These are phyloP conservation scores for Pseudozyma hubeiensis DNA, from an alignment of 1,284 basidiomycete species.

Conservation along the genomic window DNA sequence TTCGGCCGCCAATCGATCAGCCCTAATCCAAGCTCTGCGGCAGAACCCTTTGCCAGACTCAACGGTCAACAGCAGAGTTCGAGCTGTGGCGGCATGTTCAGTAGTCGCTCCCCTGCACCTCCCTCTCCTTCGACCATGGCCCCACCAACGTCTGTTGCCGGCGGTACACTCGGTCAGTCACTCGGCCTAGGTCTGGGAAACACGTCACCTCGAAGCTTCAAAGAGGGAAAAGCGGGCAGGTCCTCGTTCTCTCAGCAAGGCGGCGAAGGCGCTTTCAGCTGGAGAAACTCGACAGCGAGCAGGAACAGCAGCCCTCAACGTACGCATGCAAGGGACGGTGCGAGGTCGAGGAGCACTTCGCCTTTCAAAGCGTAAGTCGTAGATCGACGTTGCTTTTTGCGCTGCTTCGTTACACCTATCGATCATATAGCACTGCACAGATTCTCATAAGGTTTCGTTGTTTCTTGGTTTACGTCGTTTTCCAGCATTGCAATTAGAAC, in stretches of 20 bases:
- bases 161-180: constrained; percentile 31
- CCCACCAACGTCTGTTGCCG: neutral
- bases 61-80: constrained; percentile 7
- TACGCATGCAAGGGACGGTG: neutral
- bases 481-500: no score
- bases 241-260: neutral
- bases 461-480: no score
- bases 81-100: neutral
- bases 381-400: no score
- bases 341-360: constrained; percentile 11
- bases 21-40: neutral
- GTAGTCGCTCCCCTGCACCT: constrained; percentile 7
- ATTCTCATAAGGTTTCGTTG: no score
- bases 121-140: neutral
- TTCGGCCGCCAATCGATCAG: constrained; percentile 1
- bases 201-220: constrained; percentile 10
- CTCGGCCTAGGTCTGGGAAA: constrained; percentile 20
- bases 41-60: constrained; percentile 8
- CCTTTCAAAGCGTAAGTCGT: constrained; percentile 18
- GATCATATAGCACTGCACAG: no score
- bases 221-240: neutral
- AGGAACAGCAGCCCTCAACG: constrained; percentile 20
- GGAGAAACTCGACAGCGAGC: constrained; percentile 9
- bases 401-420: no score
- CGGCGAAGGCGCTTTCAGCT: constrained; percentile 12